Percentiles rank a stretch among this genome's conserved stretches.
These are phyloP conservation scores for Filobasidium floriforme DNA, from an alignment of 768 basidiomycete genomes.

Conservation along the genomic window DNA sequence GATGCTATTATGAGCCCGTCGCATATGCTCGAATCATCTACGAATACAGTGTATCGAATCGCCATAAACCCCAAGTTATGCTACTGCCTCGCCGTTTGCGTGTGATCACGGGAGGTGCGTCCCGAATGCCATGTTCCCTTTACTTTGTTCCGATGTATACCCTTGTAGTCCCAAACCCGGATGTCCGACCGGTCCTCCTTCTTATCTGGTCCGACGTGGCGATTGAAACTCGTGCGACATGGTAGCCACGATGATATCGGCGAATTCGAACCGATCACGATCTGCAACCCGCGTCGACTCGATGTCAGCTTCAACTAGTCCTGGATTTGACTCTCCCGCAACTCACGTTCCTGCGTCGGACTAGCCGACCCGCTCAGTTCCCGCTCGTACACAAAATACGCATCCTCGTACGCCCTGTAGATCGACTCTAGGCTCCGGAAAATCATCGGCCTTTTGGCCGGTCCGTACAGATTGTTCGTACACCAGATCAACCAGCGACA, in stretches of 20 bases:
- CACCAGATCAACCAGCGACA: slow-evolving; percentile 3
- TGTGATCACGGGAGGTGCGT: too few relatives aligned
- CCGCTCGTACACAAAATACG: background rate
- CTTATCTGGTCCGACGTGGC: background rate
- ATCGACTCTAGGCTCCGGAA: background rate
- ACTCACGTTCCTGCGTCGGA: slow-evolving; percentile 5
- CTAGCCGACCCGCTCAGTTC: background rate
- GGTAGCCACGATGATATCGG: slow-evolving; percentile 4
- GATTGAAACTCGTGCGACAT: background rate
- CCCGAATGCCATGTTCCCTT: too few relatives aligned
- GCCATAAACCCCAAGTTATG: too few relatives aligned
- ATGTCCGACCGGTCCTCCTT: too few relatives aligned
- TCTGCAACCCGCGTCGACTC: background rate
- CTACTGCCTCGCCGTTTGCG: too few relatives aligned
- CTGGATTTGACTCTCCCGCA: too few relatives aligned
- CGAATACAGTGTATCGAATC: too few relatives aligned
- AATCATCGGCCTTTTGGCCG: background rate
- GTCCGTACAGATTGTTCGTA: slow-evolving; percentile 1
- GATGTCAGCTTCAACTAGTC: too few relatives aligned
- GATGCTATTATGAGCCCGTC: too few relatives aligned
- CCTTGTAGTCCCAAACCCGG: too few relatives aligned
- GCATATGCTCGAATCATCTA: too few relatives aligned
- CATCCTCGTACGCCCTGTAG: slow-evolving; percentile 1
- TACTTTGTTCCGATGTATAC: too few relatives aligned
- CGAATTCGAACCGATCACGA: slow-evolving; percentile 1